A percentile compares a stretch with the other conserved stretches of the same genome.
phyloP scores from a whole-genome alignment of 306 rosid genomes.

The Cucumis hystrix region DNA sequence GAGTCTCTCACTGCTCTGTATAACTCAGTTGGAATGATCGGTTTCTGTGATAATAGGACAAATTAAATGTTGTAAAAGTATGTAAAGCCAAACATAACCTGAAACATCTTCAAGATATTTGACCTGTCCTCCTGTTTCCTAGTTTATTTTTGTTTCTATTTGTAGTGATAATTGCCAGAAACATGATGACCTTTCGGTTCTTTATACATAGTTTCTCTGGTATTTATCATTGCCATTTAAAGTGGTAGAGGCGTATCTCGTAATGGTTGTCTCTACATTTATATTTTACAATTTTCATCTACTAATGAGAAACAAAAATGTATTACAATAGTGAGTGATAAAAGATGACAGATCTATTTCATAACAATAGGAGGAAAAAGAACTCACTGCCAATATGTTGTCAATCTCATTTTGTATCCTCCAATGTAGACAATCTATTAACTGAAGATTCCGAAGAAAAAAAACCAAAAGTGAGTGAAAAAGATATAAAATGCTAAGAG shows the following conservation, averaged over 20 bases:
- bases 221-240: neutral
- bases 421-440: slow-evolving; percentile 82
- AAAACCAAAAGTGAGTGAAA: neutral
- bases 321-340: neutral
- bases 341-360: neutral
- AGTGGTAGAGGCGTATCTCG: neutral
- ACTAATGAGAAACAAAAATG: neutral
- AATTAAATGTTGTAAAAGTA: neutral
- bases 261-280: neutral
- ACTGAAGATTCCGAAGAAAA: slow-evolving; percentile 24
- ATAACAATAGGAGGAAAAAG: neutral
- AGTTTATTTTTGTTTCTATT: neutral
- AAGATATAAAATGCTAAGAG: neutral
- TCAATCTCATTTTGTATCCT: slow-evolving; percentile 75
- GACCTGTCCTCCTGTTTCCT: neutral
- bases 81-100: neutral
- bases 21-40: slow-evolving; percentile 54
- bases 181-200: neutral
- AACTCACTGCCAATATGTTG: slow-evolving; percentile 65
- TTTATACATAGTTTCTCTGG: neutral
- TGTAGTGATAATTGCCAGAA: neutral
- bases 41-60: slow-evolving; percentile 39
- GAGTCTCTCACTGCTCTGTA: slow-evolving; percentile 65
- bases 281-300: neutral
- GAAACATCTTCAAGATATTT: neutral